Evolutionary conservation across 2,329 filamentous ascomycete genomes (phyloP), one percentile per base, ranked within the genome.

Genomic region (Nigrograna mackinnonii): DNA sequence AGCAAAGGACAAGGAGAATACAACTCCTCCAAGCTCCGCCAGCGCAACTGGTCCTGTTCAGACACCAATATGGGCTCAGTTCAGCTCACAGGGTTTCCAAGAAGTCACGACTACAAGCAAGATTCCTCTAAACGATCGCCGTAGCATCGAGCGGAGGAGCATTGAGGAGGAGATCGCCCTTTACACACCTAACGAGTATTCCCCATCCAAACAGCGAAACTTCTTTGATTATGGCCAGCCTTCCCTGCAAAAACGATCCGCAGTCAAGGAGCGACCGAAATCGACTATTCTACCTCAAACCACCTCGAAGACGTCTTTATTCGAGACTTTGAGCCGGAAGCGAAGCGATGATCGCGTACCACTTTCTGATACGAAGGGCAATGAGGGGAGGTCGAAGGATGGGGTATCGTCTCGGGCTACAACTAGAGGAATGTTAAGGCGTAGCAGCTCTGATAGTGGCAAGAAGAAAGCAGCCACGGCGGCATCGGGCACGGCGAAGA

Each of bases 31-130:
- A 1, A 70, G 74, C 44, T 75, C 73, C 4, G 63, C 72, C 11
- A 69, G 72, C 30, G 69, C 73, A 37, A 59, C 70, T 17, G 57
- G 56, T 4, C 61, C 62, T 6, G 52, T 69, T 7, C 76, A 80
- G 14, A 83, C 87, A 2, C 90, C 91, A 18, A 91, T 92, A 42
- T 96, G 89, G 76, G 82, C 87, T 12, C 86, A 94, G 58, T 94
- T 92, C 62, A 71, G 77, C 43, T 70, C 71, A 31, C 60, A 66
- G 34, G 49, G 52, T 19, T 52, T 57, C 39, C 54, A 64, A 22
- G 60, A 67, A 32, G 48, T 54, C 39, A 57, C 55, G 2, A 57
- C 59, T 20, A 70, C 69, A 3, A 71, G 69, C 41, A 72, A 71
- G 16, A 62, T 77, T 11, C 72, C 76, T 7, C 62, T 74, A 26